These are phyloP conservation scores for Primulina eburnea DNA, from an alignment of 257 asterid species.

Conservation along the genomic window DNA sequence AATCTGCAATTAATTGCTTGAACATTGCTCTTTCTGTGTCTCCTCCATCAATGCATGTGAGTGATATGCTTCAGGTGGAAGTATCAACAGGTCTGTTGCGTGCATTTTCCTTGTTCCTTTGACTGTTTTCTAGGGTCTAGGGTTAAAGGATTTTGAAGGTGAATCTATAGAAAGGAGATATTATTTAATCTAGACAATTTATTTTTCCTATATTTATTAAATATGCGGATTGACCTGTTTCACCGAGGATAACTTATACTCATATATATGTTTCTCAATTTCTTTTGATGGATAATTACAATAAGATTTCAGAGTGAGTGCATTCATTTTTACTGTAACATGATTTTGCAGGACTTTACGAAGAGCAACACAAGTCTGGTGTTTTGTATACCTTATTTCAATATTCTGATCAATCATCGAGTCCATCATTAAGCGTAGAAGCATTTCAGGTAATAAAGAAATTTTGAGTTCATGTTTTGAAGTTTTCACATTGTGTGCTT, in stretches of 20 bases:
- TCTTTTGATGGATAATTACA: too few relatives aligned
- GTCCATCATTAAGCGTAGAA: constrained; percentile 64
- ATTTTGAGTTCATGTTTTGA: constrained; percentile 14
- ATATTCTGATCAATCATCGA: constrained; percentile 54
- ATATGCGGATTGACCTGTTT: not conserved
- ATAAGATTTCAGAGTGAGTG: not conserved
- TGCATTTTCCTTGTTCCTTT: constrained; percentile 20
- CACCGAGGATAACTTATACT: not conserved
- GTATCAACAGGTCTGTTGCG: constrained; percentile 52
- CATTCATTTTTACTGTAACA: constrained; percentile 20
- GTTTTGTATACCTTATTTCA: constrained; percentile 50
- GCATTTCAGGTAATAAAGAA: constrained; percentile 73
- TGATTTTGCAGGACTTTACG: constrained; percentile 58
- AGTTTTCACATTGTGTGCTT: constrained; percentile 11
- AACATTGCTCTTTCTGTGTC: constrained; percentile 68
- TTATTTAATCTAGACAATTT: too few relatives aligned
- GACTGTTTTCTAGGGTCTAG: constrained; percentile 9
- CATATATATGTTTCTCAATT: too few relatives aligned
- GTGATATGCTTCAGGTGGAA: constrained; percentile 67
- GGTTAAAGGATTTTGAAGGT: constrained; percentile 11
- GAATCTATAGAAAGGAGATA: constrained; percentile 6
- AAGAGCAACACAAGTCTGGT: constrained; percentile 51
- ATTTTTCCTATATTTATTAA: not conserved
- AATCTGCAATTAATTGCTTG: constrained; percentile 67
- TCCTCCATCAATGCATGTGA: constrained; percentile 58